These are phyloP conservation scores for Penicillium brasilianum DNA, from an alignment of 2,329 filamentous ascomycete genomes.

Conservation along the genomic window DNA sequence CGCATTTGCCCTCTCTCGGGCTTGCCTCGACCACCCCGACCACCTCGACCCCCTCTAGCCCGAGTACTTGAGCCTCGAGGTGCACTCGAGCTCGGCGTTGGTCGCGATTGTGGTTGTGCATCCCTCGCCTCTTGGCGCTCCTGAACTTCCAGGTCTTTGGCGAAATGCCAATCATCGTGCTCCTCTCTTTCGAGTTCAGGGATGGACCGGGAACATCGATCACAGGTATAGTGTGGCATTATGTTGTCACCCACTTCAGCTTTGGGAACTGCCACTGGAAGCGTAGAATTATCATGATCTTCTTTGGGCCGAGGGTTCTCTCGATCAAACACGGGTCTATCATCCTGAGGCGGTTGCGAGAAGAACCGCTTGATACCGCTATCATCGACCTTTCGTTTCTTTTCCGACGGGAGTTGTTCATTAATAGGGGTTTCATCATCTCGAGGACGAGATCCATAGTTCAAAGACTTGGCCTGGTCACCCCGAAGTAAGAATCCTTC, in stretches of 20 bases:
- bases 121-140: slow-evolving; percentile 52
- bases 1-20: slow-evolving; percentile 45
- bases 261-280: neutral
- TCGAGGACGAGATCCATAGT: slow-evolving; percentile 24
- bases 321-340: slow-evolving; percentile 5
- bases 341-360: slow-evolving; percentile 41
- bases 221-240: slow-evolving; percentile 57
- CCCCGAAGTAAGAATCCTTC: slow-evolving; percentile 79
- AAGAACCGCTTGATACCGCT: slow-evolving; percentile 65
- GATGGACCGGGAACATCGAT: slow-evolving; percentile 68
- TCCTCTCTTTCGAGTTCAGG: slow-evolving; percentile 66
- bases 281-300: neutral
- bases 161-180: slow-evolving; percentile 94
- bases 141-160: slow-evolving; percentile 78
- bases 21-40: slow-evolving; percentile 36
- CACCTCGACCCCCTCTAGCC: slow-evolving; percentile 30
- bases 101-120: slow-evolving; percentile 21
- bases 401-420: slow-evolving; percentile 38
- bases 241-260: neutral
- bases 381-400: slow-evolving; percentile 55
- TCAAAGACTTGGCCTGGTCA: slow-evolving; percentile 59
- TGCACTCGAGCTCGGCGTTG: slow-evolving; percentile 14
- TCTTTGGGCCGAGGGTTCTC: slow-evolving; percentile 3
- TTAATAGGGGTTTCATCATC: slow-evolving; percentile 18
- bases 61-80: slow-evolving; percentile 27